Evolutionary conservation across 2,329 filamentous ascomycete species (phyloP), one percentile per base, ranked within the genome.

Genomic region (Tolypocladium endophyticum): DNA sequence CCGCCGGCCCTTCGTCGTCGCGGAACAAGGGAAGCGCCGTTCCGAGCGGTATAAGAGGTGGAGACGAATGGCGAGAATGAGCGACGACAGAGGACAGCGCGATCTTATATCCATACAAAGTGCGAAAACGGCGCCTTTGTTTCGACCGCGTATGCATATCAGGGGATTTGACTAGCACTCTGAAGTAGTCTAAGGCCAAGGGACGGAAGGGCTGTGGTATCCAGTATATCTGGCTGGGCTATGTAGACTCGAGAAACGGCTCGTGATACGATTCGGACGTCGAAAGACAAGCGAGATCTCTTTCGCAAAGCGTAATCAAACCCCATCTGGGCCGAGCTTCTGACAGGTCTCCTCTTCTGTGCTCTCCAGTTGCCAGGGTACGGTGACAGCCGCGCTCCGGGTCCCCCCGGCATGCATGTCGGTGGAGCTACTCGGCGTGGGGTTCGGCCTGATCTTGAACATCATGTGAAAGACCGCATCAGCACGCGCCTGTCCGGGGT

Each of bases 1-100:
- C 71, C 61, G 61, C 64, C 69, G 20, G 69, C 6, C 30, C 58
- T 5, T 60, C 56, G 11, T 61, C 68, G 25, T 60, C 68, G 39
- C 66, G 68, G 56, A 61, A 63, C 41, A 65, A 69, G 30, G 61
- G 63, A 30, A 64, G 58, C 20, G 71, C 66, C 14, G 64, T 70
- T 41, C 72, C 76, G 7, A 73, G 68, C 53, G 77, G 74, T 4
- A 70, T 80, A n/a, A 70, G 73, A 38, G 74, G 70, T n/a, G 78
- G 77, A 16, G 74, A 79, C 58, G 79, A 79, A 61, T 81, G 79
- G 79, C 69, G 72, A 30, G 74, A 77, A 58, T 76, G 66, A 62
- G 60, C 28, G 12, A n/a, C 14, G 28, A 30, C 39, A 9, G 30
- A n/a, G 55, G 39, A 14, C 60, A 61, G 59, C 39, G 61, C 60